Evolutionary conservation across 1,284 basidiomycete species (phyloP).

Genomic region (Irpex rosettiformis): DNA sequence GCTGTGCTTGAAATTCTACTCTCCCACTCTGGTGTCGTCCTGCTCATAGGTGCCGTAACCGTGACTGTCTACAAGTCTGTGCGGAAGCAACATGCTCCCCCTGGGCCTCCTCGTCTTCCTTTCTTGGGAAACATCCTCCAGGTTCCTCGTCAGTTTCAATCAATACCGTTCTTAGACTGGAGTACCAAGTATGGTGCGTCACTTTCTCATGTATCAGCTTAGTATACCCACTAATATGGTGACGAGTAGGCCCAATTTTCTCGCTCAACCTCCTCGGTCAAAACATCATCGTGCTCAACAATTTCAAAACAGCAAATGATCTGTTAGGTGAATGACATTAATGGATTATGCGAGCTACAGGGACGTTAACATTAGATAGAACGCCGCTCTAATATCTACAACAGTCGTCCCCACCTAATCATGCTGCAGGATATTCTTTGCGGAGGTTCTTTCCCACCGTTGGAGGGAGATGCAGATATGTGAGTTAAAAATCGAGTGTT

Average conservation of each 20-base stretch:
- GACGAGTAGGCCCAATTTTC: neutral
- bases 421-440: neutral
- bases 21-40: neutral
- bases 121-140: conserved; percentile 54
- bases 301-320: neutral
- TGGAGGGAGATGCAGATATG: neutral
- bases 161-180: conserved; percentile 19
- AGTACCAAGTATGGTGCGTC: conserved; percentile 17
- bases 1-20: neutral
- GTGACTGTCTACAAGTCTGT: neutral
- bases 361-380: neutral
- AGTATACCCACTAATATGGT: too few species aligned
- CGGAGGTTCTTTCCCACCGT: neutral
- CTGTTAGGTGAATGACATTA: too few species aligned
- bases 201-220: neutral
- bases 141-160: conserved; percentile 44
- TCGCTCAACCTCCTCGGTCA: neutral
- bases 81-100: conserved; percentile 27
- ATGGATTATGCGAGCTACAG: neutral
- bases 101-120: conserved; percentile 57
- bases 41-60: neutral
- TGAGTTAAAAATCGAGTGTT: neutral
- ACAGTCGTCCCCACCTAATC: neutral
- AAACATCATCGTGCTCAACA: neutral
- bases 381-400: neutral